A percentile compares a stretch with the other conserved stretches of the same genome.
These are phyloP conservation scores for Lachancea lanzarotensis DNA, from an alignment of 805 yeast genomes.

Conservation along the genomic window DNA sequence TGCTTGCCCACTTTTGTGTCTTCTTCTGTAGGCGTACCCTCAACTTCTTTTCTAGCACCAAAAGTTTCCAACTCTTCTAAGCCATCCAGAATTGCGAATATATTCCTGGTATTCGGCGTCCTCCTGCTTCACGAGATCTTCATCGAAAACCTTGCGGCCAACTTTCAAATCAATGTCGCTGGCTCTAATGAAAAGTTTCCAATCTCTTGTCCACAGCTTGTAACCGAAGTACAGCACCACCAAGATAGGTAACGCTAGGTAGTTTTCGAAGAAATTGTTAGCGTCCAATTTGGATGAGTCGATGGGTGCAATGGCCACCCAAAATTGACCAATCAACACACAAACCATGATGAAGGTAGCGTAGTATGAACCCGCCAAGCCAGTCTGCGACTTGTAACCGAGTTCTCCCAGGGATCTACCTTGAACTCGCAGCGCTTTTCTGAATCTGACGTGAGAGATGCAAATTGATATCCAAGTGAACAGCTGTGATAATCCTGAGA, in stretches of 20 bases:
- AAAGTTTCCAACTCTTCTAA: constrained; percentile 25
- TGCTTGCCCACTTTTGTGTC: background rate
- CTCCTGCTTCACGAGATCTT: constrained; percentile 30
- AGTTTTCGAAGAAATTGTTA: constrained; percentile 38
- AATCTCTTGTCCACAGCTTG: constrained; percentile 42
- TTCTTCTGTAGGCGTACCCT: background rate
- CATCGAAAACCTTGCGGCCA: constrained; percentile 30
- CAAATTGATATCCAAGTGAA: constrained; percentile 60
- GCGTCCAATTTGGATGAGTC: constrained; percentile 34
- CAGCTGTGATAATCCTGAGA: constrained; percentile 55
- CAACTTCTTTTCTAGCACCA: constrained; percentile 24
- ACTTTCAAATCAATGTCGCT: constrained; percentile 28
- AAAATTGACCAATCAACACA: constrained; percentile 53
- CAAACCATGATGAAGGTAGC: constrained; percentile 44
- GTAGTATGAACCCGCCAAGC: constrained; percentile 47
- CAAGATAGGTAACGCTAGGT: constrained; percentile 43
- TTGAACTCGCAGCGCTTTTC: constrained; percentile 51
- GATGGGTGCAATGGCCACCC: constrained; percentile 59
- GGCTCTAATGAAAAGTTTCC: constrained; percentile 32
- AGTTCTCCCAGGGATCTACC: constrained; percentile 45
- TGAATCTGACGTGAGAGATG: constrained; percentile 50
- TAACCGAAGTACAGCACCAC: constrained; percentile 39
- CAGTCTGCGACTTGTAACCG: constrained; percentile 47
- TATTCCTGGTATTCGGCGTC: constrained; percentile 27
- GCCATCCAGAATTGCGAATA: constrained; percentile 24